These are phyloP conservation scores for Mycena belliarum DNA, from an alignment of 768 basidiomycete species.

Conservation along the genomic window DNA sequence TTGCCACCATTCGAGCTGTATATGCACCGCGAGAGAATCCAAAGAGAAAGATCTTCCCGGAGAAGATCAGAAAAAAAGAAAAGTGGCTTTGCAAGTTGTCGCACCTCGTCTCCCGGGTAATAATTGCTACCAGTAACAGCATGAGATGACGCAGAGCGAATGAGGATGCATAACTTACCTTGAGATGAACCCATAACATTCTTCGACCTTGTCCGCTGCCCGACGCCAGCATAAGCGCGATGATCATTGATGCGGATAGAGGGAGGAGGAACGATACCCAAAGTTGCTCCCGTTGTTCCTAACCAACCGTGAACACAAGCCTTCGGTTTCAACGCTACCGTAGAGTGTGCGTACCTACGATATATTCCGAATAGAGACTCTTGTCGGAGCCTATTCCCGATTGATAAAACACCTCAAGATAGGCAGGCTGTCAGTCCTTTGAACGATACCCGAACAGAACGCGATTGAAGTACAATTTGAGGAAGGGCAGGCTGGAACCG, in stretches of 20 bases:
- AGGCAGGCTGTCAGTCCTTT: not conserved
- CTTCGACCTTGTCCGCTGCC: slow-evolving; percentile 73
- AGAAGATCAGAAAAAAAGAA: not conserved
- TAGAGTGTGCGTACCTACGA: not conserved
- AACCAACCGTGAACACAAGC: too few relatives aligned
- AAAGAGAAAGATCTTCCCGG: slow-evolving; percentile 66
- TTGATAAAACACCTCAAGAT: slow-evolving; percentile 48
- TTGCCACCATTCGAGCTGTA: slow-evolving; percentile 72
- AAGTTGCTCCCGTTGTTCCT: slow-evolving; percentile 65
- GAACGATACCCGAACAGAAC: not conserved
- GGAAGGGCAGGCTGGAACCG: slow-evolving; percentile 45
- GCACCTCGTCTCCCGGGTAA: slow-evolving; percentile 69
- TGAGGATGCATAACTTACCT: slow-evolving; percentile 24
- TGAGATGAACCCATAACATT: slow-evolving; percentile 69
- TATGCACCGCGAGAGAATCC: slow-evolving; percentile 63
- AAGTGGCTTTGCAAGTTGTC: not conserved
- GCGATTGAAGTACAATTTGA: slow-evolving; percentile 46
- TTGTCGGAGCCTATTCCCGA: slow-evolving; percentile 59
- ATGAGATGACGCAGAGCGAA: not conserved
- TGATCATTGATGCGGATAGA: not conserved
- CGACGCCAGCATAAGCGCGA: not conserved
- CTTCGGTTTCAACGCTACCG: too few relatives aligned
- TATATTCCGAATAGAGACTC: slow-evolving; percentile 47
- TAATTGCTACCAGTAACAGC: slow-evolving; percentile 54
- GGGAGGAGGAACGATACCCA: slow-evolving; percentile 44